Evolutionary conservation across 148 eudicot species (phyloP).

Genomic region (Rhododendron ovatum): DNA sequence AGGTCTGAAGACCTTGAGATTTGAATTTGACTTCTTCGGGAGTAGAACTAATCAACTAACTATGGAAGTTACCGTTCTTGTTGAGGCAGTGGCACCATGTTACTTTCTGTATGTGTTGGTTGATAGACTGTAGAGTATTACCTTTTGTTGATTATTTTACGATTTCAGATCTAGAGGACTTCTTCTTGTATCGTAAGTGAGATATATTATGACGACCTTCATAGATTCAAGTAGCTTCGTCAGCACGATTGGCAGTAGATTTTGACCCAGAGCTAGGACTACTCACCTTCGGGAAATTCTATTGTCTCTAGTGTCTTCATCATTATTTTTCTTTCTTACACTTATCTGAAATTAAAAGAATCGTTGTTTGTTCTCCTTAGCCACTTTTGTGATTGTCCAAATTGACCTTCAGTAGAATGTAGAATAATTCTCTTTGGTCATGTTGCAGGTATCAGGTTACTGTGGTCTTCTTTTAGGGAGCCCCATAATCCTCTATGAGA

Average conservation of each 20-base stretch:
- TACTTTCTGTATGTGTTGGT: background rate
- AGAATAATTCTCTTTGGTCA: background rate
- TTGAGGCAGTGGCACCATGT: background rate
- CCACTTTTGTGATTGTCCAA: background rate
- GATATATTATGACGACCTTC: too few relatives aligned
- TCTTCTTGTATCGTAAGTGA: background rate
- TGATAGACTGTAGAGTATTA: background rate
- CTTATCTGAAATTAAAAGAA: background rate
- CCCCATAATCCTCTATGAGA: constrained; percentile 89
- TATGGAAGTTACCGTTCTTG: background rate
- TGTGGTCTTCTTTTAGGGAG: constrained; percentile 94
- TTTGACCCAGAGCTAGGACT: background rate
- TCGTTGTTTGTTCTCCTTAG: background rate
- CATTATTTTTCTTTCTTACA: background rate
- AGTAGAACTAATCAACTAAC: background rate
- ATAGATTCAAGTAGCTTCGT: background rate
- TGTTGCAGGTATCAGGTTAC: constrained; percentile 92
- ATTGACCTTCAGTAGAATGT: background rate
- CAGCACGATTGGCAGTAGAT: background rate
- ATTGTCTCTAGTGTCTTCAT: background rate
- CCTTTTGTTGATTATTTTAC: background rate
- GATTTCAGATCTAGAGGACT: background rate
- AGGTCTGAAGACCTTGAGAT: background rate
- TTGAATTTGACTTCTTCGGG: background rate
- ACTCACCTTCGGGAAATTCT: background rate